Conservation (phyloP, 2,329 filamentous ascomycete species). For the Knufia fluminis region DNA sequence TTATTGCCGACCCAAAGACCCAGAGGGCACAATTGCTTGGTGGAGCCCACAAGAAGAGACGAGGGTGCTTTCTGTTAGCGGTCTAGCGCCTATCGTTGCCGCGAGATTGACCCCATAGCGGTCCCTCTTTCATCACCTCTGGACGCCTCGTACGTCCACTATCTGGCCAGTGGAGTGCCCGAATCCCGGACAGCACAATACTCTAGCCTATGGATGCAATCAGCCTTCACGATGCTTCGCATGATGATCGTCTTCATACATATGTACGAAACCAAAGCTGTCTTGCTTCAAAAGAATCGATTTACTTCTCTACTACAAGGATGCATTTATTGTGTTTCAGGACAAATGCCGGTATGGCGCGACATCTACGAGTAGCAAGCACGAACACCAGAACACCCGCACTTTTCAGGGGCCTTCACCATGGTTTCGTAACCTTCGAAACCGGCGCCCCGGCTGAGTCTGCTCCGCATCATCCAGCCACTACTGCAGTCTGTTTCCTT, state of each 20-base stretch:
- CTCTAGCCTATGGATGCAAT: background rate
- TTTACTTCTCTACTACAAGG: background rate
- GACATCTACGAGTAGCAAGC: background rate
- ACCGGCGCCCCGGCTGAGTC: background rate
- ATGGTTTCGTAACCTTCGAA: background rate
- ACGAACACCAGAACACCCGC: background rate
- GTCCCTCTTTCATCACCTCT: constrained; percentile 3
- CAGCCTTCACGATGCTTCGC: background rate
- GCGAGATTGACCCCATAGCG: too few relatives aligned
- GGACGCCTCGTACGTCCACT: background rate
- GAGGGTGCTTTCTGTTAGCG: background rate
- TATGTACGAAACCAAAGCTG: background rate
- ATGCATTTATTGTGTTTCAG: background rate
- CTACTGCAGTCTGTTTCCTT: background rate
- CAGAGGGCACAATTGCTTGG: background rate
- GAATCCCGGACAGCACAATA: background rate
- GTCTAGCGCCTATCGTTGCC: background rate
- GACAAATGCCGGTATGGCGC: background rate
- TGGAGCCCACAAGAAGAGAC: background rate
- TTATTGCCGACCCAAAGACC: background rate
- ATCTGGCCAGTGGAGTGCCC: constrained; percentile 1
- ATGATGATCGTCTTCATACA: background rate
- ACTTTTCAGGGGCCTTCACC: background rate
- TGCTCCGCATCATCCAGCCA: background rate
- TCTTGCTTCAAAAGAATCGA: background rate